Evolutionary conservation across 2,329 filamentous ascomycete genomes (phyloP), one percentile per base, ranked within the genome.

Genomic region (Colletotrichum siamense): DNA sequence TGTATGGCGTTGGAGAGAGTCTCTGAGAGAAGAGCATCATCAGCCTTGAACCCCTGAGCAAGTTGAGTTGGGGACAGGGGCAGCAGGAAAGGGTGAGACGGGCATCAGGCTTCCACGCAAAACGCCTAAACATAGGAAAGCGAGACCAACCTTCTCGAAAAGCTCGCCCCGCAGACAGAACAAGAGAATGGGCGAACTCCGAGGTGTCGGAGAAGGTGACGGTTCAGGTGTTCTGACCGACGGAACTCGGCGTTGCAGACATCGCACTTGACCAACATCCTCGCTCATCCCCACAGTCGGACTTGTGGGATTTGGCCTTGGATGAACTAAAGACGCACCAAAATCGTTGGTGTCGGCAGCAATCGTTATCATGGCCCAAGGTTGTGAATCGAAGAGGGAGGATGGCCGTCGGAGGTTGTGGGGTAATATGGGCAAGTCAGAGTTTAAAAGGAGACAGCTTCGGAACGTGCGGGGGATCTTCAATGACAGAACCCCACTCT

Each of bases 221-320:
- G 55, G 7, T 62, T 70, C 34, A 70, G 68, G n/a, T 70, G 68
- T 18, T 70, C 68, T 16, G 68, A 28, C n/a, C 68, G 68, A 44
- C 68, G 68, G 24, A 70, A 70, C 57, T 70, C 68, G n/a, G 68
- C 57, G n/a, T 61, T 28, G 61, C 57, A 70, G 12, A 70, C 57
- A 39, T 70, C 52, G 18, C 68, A 70, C 49, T 64, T 70, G 55
- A 63, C 26, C 36, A 62, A 16, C 57, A 32, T 70, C 9, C 15
- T 30, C 34, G 34, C 57, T 22, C n/a, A 8, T n/a, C 18, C 64
- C 24, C 22, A 22, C 52, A 49, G 26, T 32, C 39, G 55, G 22
- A 26, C 44, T 39, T 34, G 52, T 34, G 67, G 24, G n/a, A 49
- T 52, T 52, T 22, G n/a, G n/a, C n/a, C n/a, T 22, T 22, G 18